Evolutionary conservation across 495 filamentous ascomycete genomes (phyloP), one percentile per base, ranked within the genome.

Genomic region (Pyrenopolyporus hunteri): DNA sequence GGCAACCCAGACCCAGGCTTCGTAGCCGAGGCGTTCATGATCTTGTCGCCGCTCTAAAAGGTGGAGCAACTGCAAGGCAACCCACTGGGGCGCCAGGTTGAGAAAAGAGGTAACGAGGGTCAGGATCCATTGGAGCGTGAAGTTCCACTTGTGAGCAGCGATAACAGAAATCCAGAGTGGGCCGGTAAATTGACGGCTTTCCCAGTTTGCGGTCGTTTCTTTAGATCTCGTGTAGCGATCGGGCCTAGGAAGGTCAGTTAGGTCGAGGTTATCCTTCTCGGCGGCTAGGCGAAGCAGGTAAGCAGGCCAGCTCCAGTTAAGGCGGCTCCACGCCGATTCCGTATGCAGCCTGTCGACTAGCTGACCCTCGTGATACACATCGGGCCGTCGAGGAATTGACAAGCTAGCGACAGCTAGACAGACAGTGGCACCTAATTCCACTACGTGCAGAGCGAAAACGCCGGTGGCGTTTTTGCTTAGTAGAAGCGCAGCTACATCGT

Each of bases 81-180:
- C 84, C 48, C 87, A 80, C 60, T 91, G 89, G 0, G 90, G 90
- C 0, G 82, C 82, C 49, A 92, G 89, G 35, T 82, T 83, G 2
- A 87, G 68, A 22, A 87, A 68, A 3, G 83, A 82, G 26, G 77
- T 74, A 4, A 80, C 19, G 0, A 85, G 16, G 2, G 82, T 84
- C 10, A 90, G 67, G 10, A 70, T 14, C 59, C 78, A 82, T 65
- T 91, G 88, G 5, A 82, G 32, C 0, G 76, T 36, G 25, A 92
- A 74, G 0, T 76, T 66, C 10, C 69, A 64, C 59, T 78, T 80
- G 66, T 92, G 84, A 9, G 79, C 78, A 5, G 76, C 33, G 1
- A 87, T 61, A 6, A 93, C 59, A 6, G 81, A 80, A 35, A 83
- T 76, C 85, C 88, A 91, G 2, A 92, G 76, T 22, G 73, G 79